Percentiles rank a stretch among this genome's conserved stretches.
These are phyloP conservation scores for Puccinia coronata DNA, from an alignment of 1,284 basidiomycete species.

Conservation along the genomic window DNA sequence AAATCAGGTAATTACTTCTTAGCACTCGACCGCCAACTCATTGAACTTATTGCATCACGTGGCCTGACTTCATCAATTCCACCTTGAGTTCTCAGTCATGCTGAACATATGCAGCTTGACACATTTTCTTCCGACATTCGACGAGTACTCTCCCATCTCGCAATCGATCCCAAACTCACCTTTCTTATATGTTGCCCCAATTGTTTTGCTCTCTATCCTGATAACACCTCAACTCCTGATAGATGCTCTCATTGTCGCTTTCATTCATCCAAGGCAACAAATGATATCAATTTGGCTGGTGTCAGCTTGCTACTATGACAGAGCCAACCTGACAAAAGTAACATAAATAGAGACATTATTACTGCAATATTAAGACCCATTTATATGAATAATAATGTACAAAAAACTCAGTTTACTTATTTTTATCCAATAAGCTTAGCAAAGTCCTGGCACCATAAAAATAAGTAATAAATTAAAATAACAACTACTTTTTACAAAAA, in stretches of 20 bases:
- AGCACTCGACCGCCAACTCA: neutral
- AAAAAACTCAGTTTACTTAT: too few species aligned
- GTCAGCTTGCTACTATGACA: too few species aligned
- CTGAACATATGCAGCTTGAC: neutral
- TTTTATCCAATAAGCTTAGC: too few species aligned
- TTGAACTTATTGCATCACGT: neutral
- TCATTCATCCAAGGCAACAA: neutral
- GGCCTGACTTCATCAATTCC: neutral
- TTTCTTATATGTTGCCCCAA: neutral
- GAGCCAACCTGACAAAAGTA: too few species aligned
- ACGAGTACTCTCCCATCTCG: neutral
- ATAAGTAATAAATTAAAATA: too few species aligned
- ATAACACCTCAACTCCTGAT: neutral
- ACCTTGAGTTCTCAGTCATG: neutral
- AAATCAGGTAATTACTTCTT: neutral
- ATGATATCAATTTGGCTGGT: too few species aligned
- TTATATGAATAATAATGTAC: too few species aligned
- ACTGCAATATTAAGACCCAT: too few species aligned
- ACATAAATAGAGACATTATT: too few species aligned
- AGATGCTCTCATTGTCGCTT: neutral
- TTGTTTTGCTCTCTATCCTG: constrained; percentile 10
- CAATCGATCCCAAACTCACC: neutral
- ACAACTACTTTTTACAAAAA: too few species aligned
- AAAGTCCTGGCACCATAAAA: too few species aligned
- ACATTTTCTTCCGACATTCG: neutral